Percentiles rank a stretch among this genome's conserved stretches.
phyloP scores from a whole-genome alignment of 2,329 filamentous ascomycete genomes.

The Hypoxylon sp. region DNA sequence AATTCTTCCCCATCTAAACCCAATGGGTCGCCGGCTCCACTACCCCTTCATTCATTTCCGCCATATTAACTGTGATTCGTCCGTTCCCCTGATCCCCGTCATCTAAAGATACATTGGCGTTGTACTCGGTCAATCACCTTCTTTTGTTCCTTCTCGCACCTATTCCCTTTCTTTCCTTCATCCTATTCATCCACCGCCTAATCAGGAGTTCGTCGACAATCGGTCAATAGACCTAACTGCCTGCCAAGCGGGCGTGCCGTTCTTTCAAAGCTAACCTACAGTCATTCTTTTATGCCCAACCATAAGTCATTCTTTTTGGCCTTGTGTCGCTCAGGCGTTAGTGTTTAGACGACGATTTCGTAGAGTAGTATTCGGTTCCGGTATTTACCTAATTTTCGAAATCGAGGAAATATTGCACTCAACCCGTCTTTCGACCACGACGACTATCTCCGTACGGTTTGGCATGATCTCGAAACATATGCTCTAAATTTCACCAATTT shows the following conservation, averaged over 20 bases:
- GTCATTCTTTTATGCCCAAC: slow-evolving; percentile 56
- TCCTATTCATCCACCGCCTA: slow-evolving; percentile 49
- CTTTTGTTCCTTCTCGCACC: slow-evolving; percentile 43
- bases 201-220: slow-evolving; percentile 55
- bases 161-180: slow-evolving; percentile 49
- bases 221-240: slow-evolving; percentile 55
- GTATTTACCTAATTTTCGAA: slow-evolving; percentile 28
- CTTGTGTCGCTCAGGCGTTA: slow-evolving; percentile 38
- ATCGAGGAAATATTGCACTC: slow-evolving; percentile 22
- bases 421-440: slow-evolving; percentile 14
- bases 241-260: slow-evolving; percentile 71
- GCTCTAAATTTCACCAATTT: slow-evolving; percentile 1
- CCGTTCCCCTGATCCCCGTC: slow-evolving; percentile 44
- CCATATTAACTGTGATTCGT: slow-evolving; percentile 52
- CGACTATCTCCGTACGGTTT: slow-evolving; percentile 10
- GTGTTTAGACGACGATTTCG: slow-evolving; percentile 39
- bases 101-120: slow-evolving; percentile 28
- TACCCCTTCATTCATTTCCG: slow-evolving; percentile 54
- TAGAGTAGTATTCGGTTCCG: slow-evolving; percentile 35
- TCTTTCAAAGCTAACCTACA: slow-evolving; percentile 62
- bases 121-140: slow-evolving; percentile 46
- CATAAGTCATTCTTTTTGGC: slow-evolving; percentile 49
- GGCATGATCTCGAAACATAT: slow-evolving; percentile 3
- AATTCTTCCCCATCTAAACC: slow-evolving; percentile 35
- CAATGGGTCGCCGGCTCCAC: slow-evolving; percentile 45